A percentile compares a stretch with the other conserved stretches of the same genome.
Conservation (phyloP, 129 eudicot species). For the Escallonia herrerae region DNA sequence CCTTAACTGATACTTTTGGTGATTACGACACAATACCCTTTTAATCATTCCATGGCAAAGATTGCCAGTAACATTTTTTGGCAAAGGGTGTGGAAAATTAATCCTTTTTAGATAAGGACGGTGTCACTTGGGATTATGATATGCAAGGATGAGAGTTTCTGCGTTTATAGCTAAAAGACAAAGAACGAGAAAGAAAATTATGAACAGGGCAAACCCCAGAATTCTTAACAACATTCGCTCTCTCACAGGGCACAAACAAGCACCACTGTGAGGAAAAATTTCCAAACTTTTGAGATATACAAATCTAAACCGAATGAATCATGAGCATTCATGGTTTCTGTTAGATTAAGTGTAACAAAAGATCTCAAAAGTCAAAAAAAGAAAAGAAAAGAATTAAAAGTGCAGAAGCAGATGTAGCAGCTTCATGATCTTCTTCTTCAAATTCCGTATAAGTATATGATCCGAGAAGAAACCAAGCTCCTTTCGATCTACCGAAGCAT, state of each 20-base stretch:
- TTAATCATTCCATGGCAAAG: too few species aligned
- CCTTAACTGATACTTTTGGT: too few species aligned
- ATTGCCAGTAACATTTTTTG: too few species aligned
- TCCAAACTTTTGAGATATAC: conserved; percentile 26
- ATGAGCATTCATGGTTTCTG: conserved; percentile 9
- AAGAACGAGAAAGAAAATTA: too few species aligned
- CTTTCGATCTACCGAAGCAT: conserved; percentile 20
- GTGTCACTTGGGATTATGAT: too few species aligned
- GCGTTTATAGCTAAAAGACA: too few species aligned
- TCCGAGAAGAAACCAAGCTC: too few species aligned
- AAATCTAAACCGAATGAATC: conserved; percentile 7
- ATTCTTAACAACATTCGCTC: conserved; percentile 6
- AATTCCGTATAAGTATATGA: neutral
- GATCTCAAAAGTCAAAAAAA: conserved; percentile 18
- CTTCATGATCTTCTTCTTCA: conserved; percentile 9
- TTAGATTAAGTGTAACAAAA: conserved; percentile 14
- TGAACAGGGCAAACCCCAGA: too few species aligned
- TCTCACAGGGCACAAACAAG: conserved; percentile 38
- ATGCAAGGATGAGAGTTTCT: too few species aligned
- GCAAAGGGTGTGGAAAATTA: too few species aligned
- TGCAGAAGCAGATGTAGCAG: conserved; percentile 11
- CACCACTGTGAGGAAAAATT: conserved; percentile 42
- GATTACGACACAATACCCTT: too few species aligned
- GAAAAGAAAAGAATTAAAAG: neutral
- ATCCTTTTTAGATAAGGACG: too few species aligned